Conservation (phyloP, 1,284 basidiomycete species). For the Chondrostereum purpureum region DNA sequence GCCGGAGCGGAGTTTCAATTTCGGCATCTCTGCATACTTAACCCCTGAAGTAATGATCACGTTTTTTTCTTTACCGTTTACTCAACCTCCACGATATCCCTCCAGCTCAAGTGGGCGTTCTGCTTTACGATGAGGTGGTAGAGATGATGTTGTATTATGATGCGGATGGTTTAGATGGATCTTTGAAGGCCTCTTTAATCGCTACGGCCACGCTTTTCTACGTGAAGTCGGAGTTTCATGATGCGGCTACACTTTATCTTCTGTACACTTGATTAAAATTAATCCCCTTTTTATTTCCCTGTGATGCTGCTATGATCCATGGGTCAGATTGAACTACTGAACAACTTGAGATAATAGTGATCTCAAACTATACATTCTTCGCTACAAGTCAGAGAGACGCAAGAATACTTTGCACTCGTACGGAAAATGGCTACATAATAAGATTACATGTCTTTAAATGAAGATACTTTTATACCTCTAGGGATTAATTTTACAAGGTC, state of each 20-base stretch:
- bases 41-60: neutral
- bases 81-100: conserved; percentile 38
- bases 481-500: no score
- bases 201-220: conserved; percentile 61
- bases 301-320: no score
- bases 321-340: no score
- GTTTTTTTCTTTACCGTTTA: conserved; percentile 26
- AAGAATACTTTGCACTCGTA: no score
- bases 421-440: no score
- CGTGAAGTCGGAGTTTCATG: conserved; percentile 80
- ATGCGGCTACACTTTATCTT: conserved; percentile 47
- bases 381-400: no score
- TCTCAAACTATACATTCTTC: no score
- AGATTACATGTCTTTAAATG: no score
- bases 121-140: conserved; percentile 45
- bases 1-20: conserved; percentile 14
- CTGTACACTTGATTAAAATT: no score
- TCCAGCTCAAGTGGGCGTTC: conserved; percentile 48
- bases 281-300: no score
- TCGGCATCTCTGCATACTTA: neutral
- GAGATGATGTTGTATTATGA: conserved; percentile 25
- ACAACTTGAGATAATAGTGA: no score
- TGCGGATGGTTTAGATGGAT: conserved; percentile 47
- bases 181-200: conserved; percentile 62
- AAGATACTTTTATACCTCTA: no score